Percentiles rank a stretch among this genome's conserved stretches.
Evolutionary conservation across 2,329 filamentous ascomycete species (phyloP).

Genomic region (Fragosphaeria purpurea): DNA sequence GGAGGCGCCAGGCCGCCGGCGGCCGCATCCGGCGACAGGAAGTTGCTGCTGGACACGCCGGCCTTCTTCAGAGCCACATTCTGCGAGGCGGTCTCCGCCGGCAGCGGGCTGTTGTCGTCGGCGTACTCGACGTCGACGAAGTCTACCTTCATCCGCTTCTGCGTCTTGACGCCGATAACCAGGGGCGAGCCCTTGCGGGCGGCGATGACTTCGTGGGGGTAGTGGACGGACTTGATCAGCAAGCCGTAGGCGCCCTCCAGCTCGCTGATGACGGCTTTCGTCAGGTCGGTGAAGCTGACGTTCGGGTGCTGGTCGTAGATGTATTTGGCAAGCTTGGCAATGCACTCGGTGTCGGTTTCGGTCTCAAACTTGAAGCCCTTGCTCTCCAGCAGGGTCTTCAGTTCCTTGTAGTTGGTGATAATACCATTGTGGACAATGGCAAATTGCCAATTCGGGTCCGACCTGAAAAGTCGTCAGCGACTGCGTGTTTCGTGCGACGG

Average conservation of each 20-base stretch:
- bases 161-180: constrained; percentile 91
- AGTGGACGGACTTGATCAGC: constrained; percentile 96
- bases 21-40: constrained; percentile 45
- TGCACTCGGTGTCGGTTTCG: constrained; percentile 98
- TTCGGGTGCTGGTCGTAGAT: constrained; percentile 89
- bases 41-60: constrained; percentile 61
- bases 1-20: constrained; percentile 60
- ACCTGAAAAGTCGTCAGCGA: constrained; percentile 41
- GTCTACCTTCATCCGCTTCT: constrained; percentile 99
- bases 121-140: constrained; percentile 98
- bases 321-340: constrained; percentile 98
- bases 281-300: constrained; percentile 91
- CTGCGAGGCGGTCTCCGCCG: constrained; percentile 90
- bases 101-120: constrained; percentile 71
- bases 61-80: constrained; percentile 94
- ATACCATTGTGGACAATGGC: constrained; percentile 98
- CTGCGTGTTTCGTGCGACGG: too few relatives aligned
- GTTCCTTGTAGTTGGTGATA: constrained; percentile 99
- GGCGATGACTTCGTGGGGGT: constrained; percentile 93
- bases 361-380: constrained; percentile 99
- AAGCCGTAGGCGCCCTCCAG: constrained; percentile 96
- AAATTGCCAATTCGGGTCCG: constrained; percentile 92
- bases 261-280: constrained; percentile 97
- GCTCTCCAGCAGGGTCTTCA: constrained; percentile 81
- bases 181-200: constrained; percentile 97